These are phyloP conservation scores for Phyllosticta citriasiana DNA, from an alignment of 2,329 filamentous ascomycete genomes.

Conservation along the genomic window DNA sequence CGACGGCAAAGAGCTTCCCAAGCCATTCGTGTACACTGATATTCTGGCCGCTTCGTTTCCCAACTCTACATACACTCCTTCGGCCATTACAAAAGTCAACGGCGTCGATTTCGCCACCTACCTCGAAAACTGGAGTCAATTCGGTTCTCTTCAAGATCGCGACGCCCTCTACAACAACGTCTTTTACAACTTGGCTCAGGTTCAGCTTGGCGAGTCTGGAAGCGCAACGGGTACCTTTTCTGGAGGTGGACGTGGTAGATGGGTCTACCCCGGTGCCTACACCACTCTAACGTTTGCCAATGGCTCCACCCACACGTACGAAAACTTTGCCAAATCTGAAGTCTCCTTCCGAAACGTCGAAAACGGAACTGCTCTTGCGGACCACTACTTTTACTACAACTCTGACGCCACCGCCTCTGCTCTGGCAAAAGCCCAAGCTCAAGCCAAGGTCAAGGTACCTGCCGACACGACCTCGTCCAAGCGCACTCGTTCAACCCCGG, in stretches of 20 bases:
- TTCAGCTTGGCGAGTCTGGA: slow-evolving; percentile 31
- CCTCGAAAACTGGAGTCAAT: slow-evolving; percentile 38
- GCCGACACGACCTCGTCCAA: slow-evolving; percentile 15
- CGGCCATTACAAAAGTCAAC: slow-evolving; percentile 46
- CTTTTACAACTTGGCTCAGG: slow-evolving; percentile 36
- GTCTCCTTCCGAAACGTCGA: slow-evolving; percentile 30
- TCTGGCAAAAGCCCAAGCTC: neutral
- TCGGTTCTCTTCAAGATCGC: slow-evolving; percentile 43
- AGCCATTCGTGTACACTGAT: slow-evolving; percentile 46
- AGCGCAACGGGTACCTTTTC: slow-evolving; percentile 35
- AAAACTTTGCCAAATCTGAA: slow-evolving; percentile 36
- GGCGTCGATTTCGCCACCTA: slow-evolving; percentile 43
- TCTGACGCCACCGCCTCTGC: slow-evolving; percentile 10
- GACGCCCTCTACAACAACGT: slow-evolving; percentile 48
- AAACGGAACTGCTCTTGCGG: slow-evolving; percentile 31
- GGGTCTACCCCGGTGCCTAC: slow-evolving; percentile 32
- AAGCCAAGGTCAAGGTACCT: slow-evolving; percentile 2
- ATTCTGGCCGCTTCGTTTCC: slow-evolving; percentile 32
- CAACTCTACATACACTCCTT: slow-evolving; percentile 34
- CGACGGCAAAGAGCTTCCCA: slow-evolving; percentile 46
- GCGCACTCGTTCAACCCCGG: slow-evolving; percentile 5
- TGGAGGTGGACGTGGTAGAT: slow-evolving; percentile 32
- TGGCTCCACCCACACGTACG: slow-evolving; percentile 29
- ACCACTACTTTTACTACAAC: slow-evolving; percentile 23
- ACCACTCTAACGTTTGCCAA: slow-evolving; percentile 38